Base-by-base conservation (phyloP, 495 filamentous ascomycete genomes). In the Penicillium parvum region DNA sequence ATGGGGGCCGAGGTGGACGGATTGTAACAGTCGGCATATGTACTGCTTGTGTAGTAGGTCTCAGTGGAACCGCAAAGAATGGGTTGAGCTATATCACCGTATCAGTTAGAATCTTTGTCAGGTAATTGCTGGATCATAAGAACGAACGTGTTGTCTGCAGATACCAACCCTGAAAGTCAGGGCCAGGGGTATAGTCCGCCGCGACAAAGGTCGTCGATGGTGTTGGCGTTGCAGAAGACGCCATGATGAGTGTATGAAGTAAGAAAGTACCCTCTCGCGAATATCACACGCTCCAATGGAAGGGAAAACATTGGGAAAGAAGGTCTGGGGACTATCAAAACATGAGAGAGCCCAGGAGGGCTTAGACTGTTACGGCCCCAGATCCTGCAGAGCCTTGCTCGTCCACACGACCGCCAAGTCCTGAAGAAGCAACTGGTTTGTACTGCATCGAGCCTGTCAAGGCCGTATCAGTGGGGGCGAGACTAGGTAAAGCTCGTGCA, bases 141-240 rank as follows among this genome's bases (percentile, higher is more conserved):
- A 14, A 47, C 45, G 17, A 18, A 47, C 45, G 45, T 18, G 45
- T 47, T 15, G 45, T 30, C 27, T 40, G 37, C 8, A 47, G 17
- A 32, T 47, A 47, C 45, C 45, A 47, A 16, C 45, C 45, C 32
- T 40, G 8, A 21, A 47, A 47, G 2, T 37, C 32, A 12, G 32
- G 7, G 16, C 37, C 16, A 5, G 45, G 40, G 16, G 12, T 28
- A 15, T 47, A 47, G 9, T 29, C 37, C 3, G 37, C 37, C n/a
- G 37, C 29, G 30, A 41, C 34, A 21, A 47, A 47, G 11, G 30
- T 41, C 18, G 45, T 18, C n/a, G 45, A 32, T 6, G 33, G 12
- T 1, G 34, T 37, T 26, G 43, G 1, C 8, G 35, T 19, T 1
- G 16, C 10, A 38, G 33, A 14, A 1, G 27, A 4, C 27, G 27